Evolutionary conservation across 176 grass and related monocot genomes (phyloP).

Genomic region (Elymus sibiricus): DNA sequence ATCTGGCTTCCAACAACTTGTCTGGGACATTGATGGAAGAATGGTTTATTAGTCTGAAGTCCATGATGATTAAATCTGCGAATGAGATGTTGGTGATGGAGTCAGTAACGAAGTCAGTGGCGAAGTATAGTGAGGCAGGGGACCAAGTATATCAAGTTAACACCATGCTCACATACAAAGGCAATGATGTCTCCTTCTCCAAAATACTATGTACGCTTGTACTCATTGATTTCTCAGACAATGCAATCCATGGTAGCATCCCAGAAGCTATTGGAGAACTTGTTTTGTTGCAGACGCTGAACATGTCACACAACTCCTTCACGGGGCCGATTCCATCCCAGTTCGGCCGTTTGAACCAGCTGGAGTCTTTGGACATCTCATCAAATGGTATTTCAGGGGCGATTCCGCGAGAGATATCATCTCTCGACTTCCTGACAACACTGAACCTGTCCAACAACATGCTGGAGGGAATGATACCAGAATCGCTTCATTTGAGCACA

Average conservation of each 20-base stretch:
- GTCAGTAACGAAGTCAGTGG: no score
- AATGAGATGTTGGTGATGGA: no score
- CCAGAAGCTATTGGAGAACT: slow-evolving; percentile 31
- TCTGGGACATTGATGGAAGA: slow-evolving; percentile 25
- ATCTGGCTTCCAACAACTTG: slow-evolving; percentile 38
- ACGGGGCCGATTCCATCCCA: slow-evolving; percentile 9
- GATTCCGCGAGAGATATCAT: slow-evolving; percentile 24
- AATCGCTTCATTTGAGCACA: not conserved
- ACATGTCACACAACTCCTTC: slow-evolving; percentile 19
- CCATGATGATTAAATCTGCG: not conserved
- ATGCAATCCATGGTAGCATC: slow-evolving; percentile 26
- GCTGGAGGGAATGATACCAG: slow-evolving; percentile 21
- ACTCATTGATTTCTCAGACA: slow-evolving; percentile 5
- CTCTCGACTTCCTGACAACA: slow-evolving; percentile 14
- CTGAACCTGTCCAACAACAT: slow-evolving; percentile 40
- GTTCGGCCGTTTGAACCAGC: not conserved
- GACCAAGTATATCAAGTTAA: not conserved
- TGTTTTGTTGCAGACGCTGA: not conserved
- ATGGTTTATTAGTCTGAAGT: not conserved
- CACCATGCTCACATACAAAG: not conserved
- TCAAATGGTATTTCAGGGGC: slow-evolving; percentile 31
- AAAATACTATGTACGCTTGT: not conserved
- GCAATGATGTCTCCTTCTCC: not conserved
- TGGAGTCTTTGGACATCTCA: slow-evolving; percentile 39
- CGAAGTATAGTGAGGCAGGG: no score